Percentiles rank a stretch among this genome's conserved stretches.
Conservation (phyloP, 2,329 filamentous ascomycete species). For the Chaetomium strumarium region DNA sequence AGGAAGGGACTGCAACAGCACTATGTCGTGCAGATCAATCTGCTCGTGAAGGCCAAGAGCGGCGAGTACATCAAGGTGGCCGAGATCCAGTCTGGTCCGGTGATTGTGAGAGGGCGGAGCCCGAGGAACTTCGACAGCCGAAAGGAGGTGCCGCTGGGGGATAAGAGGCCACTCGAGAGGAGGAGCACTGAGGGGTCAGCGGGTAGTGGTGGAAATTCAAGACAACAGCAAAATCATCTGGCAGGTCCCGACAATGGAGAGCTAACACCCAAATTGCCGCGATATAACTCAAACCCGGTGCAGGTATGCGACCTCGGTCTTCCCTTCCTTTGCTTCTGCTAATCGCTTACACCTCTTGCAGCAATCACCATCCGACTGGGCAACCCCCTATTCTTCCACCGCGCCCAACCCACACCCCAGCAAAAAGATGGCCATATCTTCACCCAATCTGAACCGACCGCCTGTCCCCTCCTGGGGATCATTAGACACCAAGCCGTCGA, state of each 20-base stretch:
- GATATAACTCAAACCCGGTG: conserved; percentile 30
- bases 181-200: conserved; percentile 32
- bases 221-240: conserved; percentile 15
- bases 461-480: conserved; percentile 47
- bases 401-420: conserved; percentile 37
- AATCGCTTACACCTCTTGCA: conserved; percentile 1
- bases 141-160: conserved; percentile 70
- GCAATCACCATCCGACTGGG: conserved; percentile 41
- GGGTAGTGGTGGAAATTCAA: not conserved
- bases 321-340: not conserved
- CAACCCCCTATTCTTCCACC: conserved; percentile 34
- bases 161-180: conserved; percentile 41
- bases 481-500: not conserved
- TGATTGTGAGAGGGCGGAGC: conserved; percentile 88
- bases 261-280: conserved; percentile 26
- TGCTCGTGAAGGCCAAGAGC: conserved; percentile 66
- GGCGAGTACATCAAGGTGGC: conserved; percentile 68
- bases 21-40: conserved; percentile 80
- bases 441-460: conserved; percentile 45
- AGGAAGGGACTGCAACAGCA: conserved; percentile 93
- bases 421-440: conserved; percentile 46
- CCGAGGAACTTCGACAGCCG: conserved; percentile 90
- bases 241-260: conserved; percentile 11
- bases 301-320: conserved; percentile 28
- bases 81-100: conserved; percentile 84